Conservation (phyloP, 129 eudicot species). For the sunflower (Helianthus annuus) region DNA sequence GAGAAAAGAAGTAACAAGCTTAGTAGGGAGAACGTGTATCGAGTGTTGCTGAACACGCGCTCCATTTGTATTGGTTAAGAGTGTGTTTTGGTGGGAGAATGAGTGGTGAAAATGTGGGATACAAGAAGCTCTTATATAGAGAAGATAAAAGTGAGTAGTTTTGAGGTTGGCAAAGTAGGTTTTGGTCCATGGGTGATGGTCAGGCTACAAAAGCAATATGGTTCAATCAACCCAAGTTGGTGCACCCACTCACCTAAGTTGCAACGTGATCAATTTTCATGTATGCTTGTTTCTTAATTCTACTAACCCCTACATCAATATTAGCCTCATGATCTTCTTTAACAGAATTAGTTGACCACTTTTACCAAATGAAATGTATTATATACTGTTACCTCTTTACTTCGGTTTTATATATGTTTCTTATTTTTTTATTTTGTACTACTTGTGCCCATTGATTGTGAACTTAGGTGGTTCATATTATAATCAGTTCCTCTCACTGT, state of each 20-base stretch:
- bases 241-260: conserved; percentile 73
- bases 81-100: conserved; percentile 10
- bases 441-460: too few species aligned
- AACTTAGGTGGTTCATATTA: too few species aligned
- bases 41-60: conserved; percentile 18
- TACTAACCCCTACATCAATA: conserved; percentile 1
- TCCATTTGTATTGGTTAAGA: conserved; percentile 33
- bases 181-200: conserved; percentile 43
- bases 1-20: conserved; percentile 48
- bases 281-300: conserved; percentile 47
- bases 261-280: conserved; percentile 37
- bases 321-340: conserved; percentile 13
- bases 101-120: conserved; percentile 35
- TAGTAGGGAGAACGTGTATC: conserved; percentile 28
- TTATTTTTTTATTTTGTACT: too few species aligned
- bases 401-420: too few species aligned
- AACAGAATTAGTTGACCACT: conserved; percentile 22
- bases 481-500: too few species aligned
- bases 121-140: conserved; percentile 42
- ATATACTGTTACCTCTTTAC: too few species aligned
- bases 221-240: conserved; percentile 66
- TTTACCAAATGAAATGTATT: conserved; percentile 17
- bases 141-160: conserved; percentile 40
- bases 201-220: conserved; percentile 30
- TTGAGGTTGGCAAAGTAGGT: conserved; percentile 72